phyloP scores from a whole-genome alignment of 345 rosid genomes.

The Rhodamnia argentea region DNA sequence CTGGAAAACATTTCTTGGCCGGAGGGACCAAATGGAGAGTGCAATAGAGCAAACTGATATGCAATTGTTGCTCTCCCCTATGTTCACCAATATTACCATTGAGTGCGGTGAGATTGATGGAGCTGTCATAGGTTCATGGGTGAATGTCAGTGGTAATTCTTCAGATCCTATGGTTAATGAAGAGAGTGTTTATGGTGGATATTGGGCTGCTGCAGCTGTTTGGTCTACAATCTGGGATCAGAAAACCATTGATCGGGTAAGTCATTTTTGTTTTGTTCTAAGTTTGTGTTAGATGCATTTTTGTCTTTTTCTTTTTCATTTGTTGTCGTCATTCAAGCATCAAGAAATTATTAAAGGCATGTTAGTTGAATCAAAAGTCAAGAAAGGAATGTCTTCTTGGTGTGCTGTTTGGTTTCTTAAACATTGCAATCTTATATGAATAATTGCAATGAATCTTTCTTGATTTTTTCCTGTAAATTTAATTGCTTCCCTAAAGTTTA shows the following conservation, averaged over 20 bases:
- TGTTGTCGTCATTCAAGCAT: neutral
- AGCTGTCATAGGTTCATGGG: conserved; percentile 88
- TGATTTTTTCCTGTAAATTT: neutral
- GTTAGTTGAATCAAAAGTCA: neutral
- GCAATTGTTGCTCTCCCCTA: conserved; percentile 32
- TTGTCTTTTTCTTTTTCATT: neutral
- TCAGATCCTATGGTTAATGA: conserved; percentile 38
- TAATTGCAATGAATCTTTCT: neutral
- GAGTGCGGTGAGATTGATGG: conserved; percentile 98
- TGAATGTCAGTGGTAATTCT: conserved; percentile 41
- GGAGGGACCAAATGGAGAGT: conserved; percentile 32
- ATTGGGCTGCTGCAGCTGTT: conserved; percentile 93
- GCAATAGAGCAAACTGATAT: conserved; percentile 33
- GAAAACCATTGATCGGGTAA: conserved; percentile 86
- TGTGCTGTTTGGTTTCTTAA: neutral
- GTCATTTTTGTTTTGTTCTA: conserved; percentile 9
- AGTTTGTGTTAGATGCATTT: neutral
- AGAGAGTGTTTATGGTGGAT: conserved; percentile 58
- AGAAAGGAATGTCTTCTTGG: neutral
- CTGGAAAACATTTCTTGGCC: conserved; percentile 68
- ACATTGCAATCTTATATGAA: neutral
- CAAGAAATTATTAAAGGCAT: neutral
- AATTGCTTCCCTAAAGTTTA: neutral
- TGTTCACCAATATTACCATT: conserved; percentile 27
- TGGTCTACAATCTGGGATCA: conserved; percentile 96